Evolutionary conservation across 176 grass and related monocot species (phyloP).

Genomic region (Cenchrus americanus): DNA sequence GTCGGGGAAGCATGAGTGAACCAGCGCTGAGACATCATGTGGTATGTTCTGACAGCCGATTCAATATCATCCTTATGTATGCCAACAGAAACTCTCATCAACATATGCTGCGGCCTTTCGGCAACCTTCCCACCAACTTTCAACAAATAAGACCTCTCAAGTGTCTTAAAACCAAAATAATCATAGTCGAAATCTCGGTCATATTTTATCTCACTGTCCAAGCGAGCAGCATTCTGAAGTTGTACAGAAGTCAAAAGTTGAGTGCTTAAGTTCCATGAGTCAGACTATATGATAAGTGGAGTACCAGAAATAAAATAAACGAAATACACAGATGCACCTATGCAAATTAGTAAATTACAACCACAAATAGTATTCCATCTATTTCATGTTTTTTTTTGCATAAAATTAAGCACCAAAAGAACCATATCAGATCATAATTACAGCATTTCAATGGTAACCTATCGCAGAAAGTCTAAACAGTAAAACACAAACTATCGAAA

Average conservation of each 20-base stretch:
- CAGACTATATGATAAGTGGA: not conserved
- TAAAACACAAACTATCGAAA: not conserved
- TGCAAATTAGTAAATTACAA: not conserved
- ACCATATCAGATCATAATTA: not conserved
- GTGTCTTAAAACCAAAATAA: slow-evolving; percentile 95
- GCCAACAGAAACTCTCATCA: slow-evolving; percentile 95
- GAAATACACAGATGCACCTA: not conserved
- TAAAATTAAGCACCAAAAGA: slow-evolving; percentile 22
- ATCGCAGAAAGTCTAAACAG: not conserved
- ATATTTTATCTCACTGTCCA: slow-evolving; percentile 94
- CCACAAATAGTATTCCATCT: too few species aligned
- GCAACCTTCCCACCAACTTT: slow-evolving; percentile 65
- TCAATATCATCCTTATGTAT: slow-evolving; percentile 95
- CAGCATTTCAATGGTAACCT: not conserved
- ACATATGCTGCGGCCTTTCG: slow-evolving; percentile 89
- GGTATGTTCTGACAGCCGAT: slow-evolving; percentile 76
- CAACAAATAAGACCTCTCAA: slow-evolving; percentile 93
- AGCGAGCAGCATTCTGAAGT: slow-evolving; percentile 70
- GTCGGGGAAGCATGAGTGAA: slow-evolving; percentile 96
- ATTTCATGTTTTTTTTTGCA: not conserved
- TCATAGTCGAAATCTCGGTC: slow-evolving; percentile 94
- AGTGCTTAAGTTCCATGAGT: not conserved
- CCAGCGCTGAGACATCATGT: slow-evolving; percentile 94
- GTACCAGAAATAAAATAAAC: not conserved
- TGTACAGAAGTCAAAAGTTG: not conserved